Conservation (phyloP, 2,329 filamentous ascomycete species). For the Claviceps fusiformis region DNA sequence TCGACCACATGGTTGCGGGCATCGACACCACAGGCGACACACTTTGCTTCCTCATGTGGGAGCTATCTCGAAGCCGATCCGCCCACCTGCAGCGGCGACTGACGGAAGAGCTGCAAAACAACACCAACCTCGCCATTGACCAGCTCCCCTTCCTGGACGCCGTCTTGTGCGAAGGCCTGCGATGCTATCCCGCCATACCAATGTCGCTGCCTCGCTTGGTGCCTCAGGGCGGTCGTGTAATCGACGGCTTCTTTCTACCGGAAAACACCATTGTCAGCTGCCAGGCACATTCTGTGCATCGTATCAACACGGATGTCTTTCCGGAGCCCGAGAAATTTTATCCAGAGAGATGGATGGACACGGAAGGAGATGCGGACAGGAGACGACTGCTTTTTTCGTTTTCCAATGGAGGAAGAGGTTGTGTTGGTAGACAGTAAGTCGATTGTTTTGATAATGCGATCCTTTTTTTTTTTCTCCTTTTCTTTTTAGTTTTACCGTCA, state of each 20-base stretch:
- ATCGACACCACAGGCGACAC: constrained; percentile 61
- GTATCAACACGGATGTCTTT: constrained; percentile 53
- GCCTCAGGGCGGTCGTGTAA: constrained; percentile 36
- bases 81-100: constrained; percentile 36
- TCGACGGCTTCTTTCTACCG: constrained; percentile 42
- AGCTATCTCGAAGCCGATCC: constrained; percentile 48
- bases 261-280: constrained; percentile 43
- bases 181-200: constrained; percentile 50
- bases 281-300: constrained; percentile 48
- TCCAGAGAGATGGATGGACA: constrained; percentile 71
- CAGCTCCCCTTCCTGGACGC: constrained; percentile 47
- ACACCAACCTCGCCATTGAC: constrained; percentile 28
- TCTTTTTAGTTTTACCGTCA: neutral
- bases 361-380: constrained; percentile 58
- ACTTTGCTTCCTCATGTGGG: constrained; percentile 58
- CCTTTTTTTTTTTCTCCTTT: neutral
- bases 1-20: constrained; percentile 59
- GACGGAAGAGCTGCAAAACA: constrained; percentile 34
- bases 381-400: constrained; percentile 52
- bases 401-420: constrained; percentile 50
- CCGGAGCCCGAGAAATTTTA: constrained; percentile 63
- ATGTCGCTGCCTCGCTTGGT: constrained; percentile 53
- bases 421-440: constrained; percentile 53
- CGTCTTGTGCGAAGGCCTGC: constrained; percentile 46
- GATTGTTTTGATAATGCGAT: neutral